These are phyloP conservation scores for Beauveria sp. DNA, from an alignment of 2,329 filamentous ascomycete genomes.

Conservation along the genomic window DNA sequence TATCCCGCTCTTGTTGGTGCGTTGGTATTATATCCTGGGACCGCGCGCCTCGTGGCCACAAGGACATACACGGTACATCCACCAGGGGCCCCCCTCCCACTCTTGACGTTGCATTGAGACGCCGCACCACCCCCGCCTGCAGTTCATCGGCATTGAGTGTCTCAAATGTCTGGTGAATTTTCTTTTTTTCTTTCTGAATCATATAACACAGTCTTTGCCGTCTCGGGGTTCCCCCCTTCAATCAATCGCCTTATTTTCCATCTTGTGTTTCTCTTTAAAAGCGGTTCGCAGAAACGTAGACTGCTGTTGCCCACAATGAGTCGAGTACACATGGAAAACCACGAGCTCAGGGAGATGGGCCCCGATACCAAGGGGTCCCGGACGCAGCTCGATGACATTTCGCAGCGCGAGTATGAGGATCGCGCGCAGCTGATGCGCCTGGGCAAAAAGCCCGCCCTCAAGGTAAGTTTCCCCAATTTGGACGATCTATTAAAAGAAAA, in stretches of 20 bases:
- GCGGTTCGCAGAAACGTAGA: neutral
- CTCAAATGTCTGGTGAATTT: neutral
- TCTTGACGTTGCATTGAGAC: neutral
- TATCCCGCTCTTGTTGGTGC: neutral
- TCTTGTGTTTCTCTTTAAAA: too few species aligned
- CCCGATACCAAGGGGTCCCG: neutral
- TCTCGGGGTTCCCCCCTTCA: too few species aligned
- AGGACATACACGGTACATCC: too few species aligned
- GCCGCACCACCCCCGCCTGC: neutral
- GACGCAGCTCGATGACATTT: neutral
- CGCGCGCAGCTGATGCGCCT: slow-evolving; percentile 4
- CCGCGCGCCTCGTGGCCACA: too few species aligned
- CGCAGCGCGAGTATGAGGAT: slow-evolving; percentile 6
- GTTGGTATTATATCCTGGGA: too few species aligned
- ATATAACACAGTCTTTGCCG: neutral
- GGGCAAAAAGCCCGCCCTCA: slow-evolving; percentile 7
- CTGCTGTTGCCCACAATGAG: neutral
- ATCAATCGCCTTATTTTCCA: too few species aligned
- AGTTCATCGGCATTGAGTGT: neutral
- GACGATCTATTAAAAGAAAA: neutral
- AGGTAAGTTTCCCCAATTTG: neutral
- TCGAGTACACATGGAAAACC: neutral
- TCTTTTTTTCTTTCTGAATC: too few species aligned
- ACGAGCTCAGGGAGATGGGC: neutral
- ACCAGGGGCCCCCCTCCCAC: too few species aligned